Conservation (phyloP, 176 grass and related monocot genomes). For the Metroxylon sagu region DNA sequence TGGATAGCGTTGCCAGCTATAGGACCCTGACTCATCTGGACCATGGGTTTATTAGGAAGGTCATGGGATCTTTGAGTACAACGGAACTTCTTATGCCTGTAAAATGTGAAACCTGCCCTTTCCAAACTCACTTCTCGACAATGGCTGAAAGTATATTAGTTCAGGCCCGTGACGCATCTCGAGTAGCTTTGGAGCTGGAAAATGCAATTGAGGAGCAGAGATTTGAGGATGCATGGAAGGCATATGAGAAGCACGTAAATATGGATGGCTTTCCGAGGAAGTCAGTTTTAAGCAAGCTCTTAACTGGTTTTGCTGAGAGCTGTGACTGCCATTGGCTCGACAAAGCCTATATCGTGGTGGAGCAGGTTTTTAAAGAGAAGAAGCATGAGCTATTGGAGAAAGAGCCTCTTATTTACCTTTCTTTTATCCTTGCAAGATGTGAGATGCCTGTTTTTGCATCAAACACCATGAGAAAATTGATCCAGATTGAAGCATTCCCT, state of each 20-base stretch:
- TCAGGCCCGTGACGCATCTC: constrained; percentile 51
- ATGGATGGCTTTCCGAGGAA: constrained; percentile 52
- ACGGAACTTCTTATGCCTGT: background rate
- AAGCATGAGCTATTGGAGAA: constrained; percentile 50
- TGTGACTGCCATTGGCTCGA: constrained; percentile 43
- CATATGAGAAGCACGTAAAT: constrained; percentile 60
- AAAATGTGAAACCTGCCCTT: background rate
- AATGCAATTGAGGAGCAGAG: constrained; percentile 44
- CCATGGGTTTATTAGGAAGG: background rate
- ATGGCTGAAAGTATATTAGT: constrained; percentile 37
- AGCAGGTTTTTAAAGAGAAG: constrained; percentile 34
- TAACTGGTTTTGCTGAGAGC: constrained; percentile 53
- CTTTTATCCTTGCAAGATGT: constrained; percentile 41
- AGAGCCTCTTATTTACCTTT: constrained; percentile 67
- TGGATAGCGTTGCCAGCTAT: background rate
- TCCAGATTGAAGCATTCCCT: constrained; percentile 74
- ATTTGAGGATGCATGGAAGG: constrained; percentile 71
- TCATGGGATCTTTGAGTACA: background rate
- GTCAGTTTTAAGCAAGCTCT: constrained; percentile 65
- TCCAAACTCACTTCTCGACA: constrained; percentile 29
- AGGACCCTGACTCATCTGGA: background rate
- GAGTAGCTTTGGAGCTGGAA: constrained; percentile 50
- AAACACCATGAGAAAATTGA: constrained; percentile 68
- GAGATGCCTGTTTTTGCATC: constrained; percentile 47
- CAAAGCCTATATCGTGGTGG: constrained; percentile 55